Base-by-base conservation (phyloP, 2,329 filamentous ascomycete species). In the Sclerotinia glacialis region DNA sequence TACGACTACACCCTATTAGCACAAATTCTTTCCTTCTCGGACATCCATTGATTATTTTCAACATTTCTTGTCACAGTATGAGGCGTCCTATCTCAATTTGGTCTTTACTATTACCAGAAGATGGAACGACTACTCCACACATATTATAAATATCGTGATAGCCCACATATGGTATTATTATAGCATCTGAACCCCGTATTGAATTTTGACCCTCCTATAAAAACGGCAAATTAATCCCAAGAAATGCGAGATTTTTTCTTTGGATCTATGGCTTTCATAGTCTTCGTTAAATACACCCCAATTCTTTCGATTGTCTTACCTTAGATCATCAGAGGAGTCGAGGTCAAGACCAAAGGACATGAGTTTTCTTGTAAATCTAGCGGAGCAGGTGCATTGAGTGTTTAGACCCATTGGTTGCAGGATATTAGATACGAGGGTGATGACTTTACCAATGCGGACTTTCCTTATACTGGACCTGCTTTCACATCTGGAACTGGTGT, bases 321-420 rank as follows among this genome's bases (percentile, higher is more conserved):
- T 12, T 23, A 8, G 23, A 40, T 28, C 12, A 11, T 55, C 37
- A 47, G 61, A 44, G 37, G 47, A 23, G 50, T 56, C 26, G 54
- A 64, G 34, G 14, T 53, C 42, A 50, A 64, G 50, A 64, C 47
- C 26, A 56, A 56, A 1, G 80, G 81, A 4, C 80, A 82, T 69
- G 79, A 80, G 70, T 83, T 80, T 66, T 78, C 76, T 42, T 81
- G 80, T 23, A 79, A 80, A 65, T 82, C 80, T 0, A 77, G 78
- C 5, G 81, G 81, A 44, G 77, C 78, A 1, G 81, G 81, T 7
- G 78, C 80, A 0, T 72, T 84, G 1, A 79, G 78, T 58, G 75
- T 83, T 66, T 83, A 81, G 82, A 83, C 80, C 2, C 81, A 83
- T 69, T 73, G 80, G 55, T 73, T 83, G 46, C 82, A 83, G 66